phyloP scores from a whole-genome alignment of 202 grass and related monocot species.

The Saccharum hybrid region DNA sequence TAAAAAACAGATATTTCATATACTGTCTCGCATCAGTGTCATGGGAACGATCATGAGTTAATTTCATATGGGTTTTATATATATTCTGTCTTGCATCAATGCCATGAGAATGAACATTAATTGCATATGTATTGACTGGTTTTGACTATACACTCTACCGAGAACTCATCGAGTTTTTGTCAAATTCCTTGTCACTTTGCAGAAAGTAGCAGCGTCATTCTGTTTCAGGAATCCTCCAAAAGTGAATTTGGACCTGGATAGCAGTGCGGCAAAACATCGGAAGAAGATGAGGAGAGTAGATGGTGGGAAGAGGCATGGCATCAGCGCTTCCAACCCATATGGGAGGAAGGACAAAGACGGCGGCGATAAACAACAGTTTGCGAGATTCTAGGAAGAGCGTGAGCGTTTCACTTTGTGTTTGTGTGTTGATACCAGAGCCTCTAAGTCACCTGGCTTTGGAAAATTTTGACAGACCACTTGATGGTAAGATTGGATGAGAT shows the following conservation, averaged over 20 bases:
- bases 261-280: conserved; percentile 74
- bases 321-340: conserved; percentile 71
- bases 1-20: conserved; percentile 1
- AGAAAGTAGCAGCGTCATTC: conserved; percentile 52
- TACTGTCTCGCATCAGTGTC: neutral
- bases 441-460: neutral
- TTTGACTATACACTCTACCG: too few relatives aligned
- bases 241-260: conserved; percentile 82
- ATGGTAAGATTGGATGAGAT: neutral
- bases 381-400: conserved; percentile 54
- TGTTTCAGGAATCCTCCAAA: conserved; percentile 73
- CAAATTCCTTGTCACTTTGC: neutral
- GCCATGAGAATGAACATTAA: neutral
- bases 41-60: conserved; percentile 6
- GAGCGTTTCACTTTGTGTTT: neutral
- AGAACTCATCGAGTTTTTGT: neutral
- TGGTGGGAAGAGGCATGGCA: conserved; percentile 74
- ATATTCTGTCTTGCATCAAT: neutral
- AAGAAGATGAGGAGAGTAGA: conserved; percentile 75
- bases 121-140: neutral
- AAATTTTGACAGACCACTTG: conserved; percentile 53
- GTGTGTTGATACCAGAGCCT: conserved; percentile 31
- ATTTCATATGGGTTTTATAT: neutral
- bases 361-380: conserved; percentile 62
- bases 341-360: conserved; percentile 53